Evolutionary conservation across 495 filamentous ascomycete genomes (phyloP).

Genomic region (Arthonia radiata): DNA sequence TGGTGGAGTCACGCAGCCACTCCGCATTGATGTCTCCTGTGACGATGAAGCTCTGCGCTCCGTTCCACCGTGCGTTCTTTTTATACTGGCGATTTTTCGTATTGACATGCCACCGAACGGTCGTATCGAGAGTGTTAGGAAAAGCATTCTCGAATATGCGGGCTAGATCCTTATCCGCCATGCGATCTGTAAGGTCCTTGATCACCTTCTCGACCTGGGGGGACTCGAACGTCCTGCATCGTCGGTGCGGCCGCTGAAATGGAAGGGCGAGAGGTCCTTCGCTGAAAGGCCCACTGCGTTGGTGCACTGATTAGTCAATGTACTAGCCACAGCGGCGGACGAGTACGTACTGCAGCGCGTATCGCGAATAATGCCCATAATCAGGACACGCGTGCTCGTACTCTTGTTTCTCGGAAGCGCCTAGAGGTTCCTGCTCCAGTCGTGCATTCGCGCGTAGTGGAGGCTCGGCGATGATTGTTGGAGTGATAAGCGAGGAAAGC

Average conservation of each 20-base stretch:
- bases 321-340: background rate
- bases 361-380: conserved; percentile 21
- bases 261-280: conserved; percentile 57
- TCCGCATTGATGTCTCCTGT: conserved; percentile 98
- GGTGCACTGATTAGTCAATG: conserved; percentile 1
- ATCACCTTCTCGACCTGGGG: conserved; percentile 73
- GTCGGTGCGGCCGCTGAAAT: conserved; percentile 59
- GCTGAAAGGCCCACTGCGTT: conserved; percentile 42
- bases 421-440: too few relatives aligned
- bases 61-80: conserved; percentile 36
- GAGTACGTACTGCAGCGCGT: conserved; percentile 16
- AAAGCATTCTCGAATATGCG: conserved; percentile 94
- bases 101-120: conserved; percentile 51
- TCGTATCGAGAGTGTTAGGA: conserved; percentile 85
- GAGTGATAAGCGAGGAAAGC: too few relatives aligned
- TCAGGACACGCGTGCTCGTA: conserved; percentile 21
- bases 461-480: too few relatives aligned
- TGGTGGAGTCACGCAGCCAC: conserved; percentile 93
- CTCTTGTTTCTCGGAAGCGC: conserved; percentile 5
- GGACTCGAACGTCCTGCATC: conserved; percentile 76
- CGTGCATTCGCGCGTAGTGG: too few relatives aligned
- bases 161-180: conserved; percentile 73
- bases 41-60: conserved; percentile 80
- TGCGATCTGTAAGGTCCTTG: conserved; percentile 45
- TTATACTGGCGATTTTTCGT: conserved; percentile 17